Percentiles rank a stretch among this genome's conserved stretches.
Conservation (phyloP, 2,329 filamentous ascomycete species). For the Aspergillus latus region DNA sequence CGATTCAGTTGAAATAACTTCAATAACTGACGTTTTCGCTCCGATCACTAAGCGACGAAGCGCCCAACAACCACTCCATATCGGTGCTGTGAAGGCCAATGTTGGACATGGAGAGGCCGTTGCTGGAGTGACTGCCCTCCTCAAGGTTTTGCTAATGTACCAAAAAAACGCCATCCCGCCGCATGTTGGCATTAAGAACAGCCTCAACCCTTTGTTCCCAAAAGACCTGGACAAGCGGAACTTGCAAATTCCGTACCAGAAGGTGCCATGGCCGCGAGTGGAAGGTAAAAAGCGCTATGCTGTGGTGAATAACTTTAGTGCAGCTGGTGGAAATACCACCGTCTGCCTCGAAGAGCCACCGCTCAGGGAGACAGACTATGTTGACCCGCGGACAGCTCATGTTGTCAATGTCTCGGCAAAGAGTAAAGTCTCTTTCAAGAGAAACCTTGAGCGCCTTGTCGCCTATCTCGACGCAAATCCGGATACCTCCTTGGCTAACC, state of each 20-base stretch:
- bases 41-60: conserved; percentile 60
- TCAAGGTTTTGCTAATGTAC: conserved; percentile 66
- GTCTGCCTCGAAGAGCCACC: conserved; percentile 63
- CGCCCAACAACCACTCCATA: conserved; percentile 27
- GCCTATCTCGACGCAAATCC: conserved; percentile 34
- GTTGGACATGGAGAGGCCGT: conserved; percentile 49
- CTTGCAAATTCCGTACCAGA: conserved; percentile 45
- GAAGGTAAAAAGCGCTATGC: conserved; percentile 36
- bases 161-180: conserved; percentile 63
- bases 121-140: conserved; percentile 42
- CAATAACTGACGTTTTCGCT: conserved; percentile 44
- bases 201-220: conserved; percentile 34
- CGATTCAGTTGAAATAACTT: conserved; percentile 40
- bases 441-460: conserved; percentile 57
- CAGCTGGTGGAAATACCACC: conserved; percentile 67
- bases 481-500: conserved; percentile 50
- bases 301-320: conserved; percentile 66
- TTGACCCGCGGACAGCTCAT: conserved; percentile 52
- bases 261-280: conserved; percentile 27
- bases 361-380: conserved; percentile 17
- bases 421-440: conserved; percentile 41
- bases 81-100: conserved; percentile 37
- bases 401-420: conserved; percentile 61
- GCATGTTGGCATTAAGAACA: conserved; percentile 64
- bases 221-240: conserved; percentile 29